Evolutionary conservation across 495 filamentous ascomycete species (phyloP), one percentile per base, ranked within the genome.

Genomic region (Glutinoglossum americanum): DNA sequence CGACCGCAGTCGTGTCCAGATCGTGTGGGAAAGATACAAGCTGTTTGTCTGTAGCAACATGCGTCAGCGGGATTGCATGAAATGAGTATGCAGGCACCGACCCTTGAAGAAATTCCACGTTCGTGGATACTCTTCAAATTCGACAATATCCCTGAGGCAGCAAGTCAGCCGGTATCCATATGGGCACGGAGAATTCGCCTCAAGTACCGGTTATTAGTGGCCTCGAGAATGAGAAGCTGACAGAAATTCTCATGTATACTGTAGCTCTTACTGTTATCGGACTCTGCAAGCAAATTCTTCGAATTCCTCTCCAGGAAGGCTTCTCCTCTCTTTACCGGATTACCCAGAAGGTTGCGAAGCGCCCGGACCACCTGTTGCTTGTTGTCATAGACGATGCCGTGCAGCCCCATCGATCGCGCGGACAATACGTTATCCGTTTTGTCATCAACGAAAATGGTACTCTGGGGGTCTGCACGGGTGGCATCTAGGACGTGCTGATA

Each of bases 401-500:
- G 35, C 28, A 68, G 62, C 1, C 64, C 66, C 37, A 68, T 28
- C 10, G 55, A 39, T 17, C 19, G 55, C 7, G 66, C 66, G 49
- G 63, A 59, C n/a, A 63, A 56, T 30, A 68, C 62, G 53, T 68
- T 68, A 25, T 61, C 64, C 19, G 27, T n/a, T 41, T 60, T 62
- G 58, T 68, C 66, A 44, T 66, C 66, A 30, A 68, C 57, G 33
- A 65, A 65, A 30, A 66, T 25, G 23, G 54, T 49, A 27, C 63
- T 53, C 37, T 60, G 51, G 9, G 64, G 57, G 17, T 30, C 28
- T 13, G 60, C 13, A 0, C 55, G 35, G 9, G 62, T 59, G 7
- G 61, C 59, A 19, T 62, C 51, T 35, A 68, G 62, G 35, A 66
- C 64, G 30, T 65, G 51, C n/a, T 33, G 54, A 56, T 66, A 68